A percentile compares a stretch with the other conserved stretches of the same genome.
These are phyloP conservation scores for Chrysopogon serrulatus DNA, from an alignment of 176 grass and related monocot genomes.

Conservation along the genomic window DNA sequence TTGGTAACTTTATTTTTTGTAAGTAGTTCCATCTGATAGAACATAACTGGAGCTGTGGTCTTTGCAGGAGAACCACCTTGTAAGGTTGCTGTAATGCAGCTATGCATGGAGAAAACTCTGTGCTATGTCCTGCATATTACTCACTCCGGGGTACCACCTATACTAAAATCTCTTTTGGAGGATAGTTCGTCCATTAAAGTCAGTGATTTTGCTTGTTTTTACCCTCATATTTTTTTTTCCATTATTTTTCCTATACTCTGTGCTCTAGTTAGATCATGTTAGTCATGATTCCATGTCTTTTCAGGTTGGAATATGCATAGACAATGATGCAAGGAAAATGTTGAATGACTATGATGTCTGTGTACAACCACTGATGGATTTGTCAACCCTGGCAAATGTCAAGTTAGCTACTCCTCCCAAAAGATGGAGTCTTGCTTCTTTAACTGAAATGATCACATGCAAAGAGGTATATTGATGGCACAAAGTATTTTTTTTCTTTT, in stretches of 20 bases:
- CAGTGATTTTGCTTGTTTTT: constrained; percentile 2
- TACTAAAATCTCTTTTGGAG: constrained; percentile 71
- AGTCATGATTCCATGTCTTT: constrained; percentile 4
- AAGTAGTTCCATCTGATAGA: not conserved
- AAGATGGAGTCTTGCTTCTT: constrained; percentile 80
- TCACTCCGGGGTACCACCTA: constrained; percentile 74
- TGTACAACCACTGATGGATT: constrained; percentile 73
- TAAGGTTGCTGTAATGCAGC: constrained; percentile 93
- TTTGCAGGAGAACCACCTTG: constrained; percentile 59
- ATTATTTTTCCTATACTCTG: not conserved
- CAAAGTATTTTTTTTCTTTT: not conserved
- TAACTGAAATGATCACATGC: constrained; percentile 78
- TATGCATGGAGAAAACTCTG: constrained; percentile 65
- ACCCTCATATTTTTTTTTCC: not conserved
- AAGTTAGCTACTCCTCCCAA: constrained; percentile 54
- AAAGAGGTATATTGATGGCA: constrained; percentile 54
- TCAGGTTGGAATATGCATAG: constrained; percentile 87
- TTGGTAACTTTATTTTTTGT: not conserved
- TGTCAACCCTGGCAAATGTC: constrained; percentile 73
- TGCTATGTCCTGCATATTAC: constrained; percentile 86
- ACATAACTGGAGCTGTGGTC: not conserved
- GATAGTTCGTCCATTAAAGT: constrained; percentile 80
- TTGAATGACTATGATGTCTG: constrained; percentile 65
- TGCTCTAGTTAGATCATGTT: not conserved
- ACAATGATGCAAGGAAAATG: constrained; percentile 78